Evolutionary conservation across 2,329 filamentous ascomycete species (phyloP).

Genomic region (Cordyceps cateniannulata): DNA sequence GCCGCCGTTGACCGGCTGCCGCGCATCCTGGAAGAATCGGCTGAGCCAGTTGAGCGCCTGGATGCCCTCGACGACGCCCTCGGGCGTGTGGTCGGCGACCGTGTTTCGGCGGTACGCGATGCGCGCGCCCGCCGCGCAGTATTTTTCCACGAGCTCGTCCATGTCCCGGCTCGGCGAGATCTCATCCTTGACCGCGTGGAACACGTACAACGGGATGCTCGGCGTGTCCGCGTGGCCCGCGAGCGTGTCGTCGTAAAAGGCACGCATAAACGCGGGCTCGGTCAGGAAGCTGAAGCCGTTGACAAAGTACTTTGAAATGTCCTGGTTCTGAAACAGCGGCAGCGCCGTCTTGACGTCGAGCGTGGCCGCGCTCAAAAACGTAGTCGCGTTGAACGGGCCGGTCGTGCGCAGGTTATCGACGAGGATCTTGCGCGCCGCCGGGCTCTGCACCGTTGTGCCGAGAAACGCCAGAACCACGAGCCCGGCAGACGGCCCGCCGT

Average conservation of each 20-base stretch:
- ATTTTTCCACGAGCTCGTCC: not conserved
- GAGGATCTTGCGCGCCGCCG: constrained; percentile 8
- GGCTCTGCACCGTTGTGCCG: constrained; percentile 19
- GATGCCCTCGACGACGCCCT: not conserved
- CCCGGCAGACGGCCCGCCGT: constrained; percentile 20
- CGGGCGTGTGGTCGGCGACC: not conserved
- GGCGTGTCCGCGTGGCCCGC: not conserved
- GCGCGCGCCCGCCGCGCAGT: not conserved
- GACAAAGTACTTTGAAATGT: constrained; percentile 9
- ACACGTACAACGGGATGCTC: not conserved
- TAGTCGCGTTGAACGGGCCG: constrained; percentile 5
- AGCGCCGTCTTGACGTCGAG: not conserved
- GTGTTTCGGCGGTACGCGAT: not conserved
- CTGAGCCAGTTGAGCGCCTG: not conserved
- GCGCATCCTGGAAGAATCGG: not conserved
- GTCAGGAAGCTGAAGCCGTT: not conserved
- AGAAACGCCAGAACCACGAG: constrained; percentile 17
- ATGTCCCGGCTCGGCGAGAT: not conserved
- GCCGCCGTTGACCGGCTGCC: not conserved
- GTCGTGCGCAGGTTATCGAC: constrained; percentile 4
- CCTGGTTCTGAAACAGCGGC: not conserved
- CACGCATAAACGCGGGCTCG: not conserved
- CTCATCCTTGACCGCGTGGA: not conserved
- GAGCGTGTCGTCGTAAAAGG: not conserved
- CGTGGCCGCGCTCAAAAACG: constrained; percentile 1